Evolutionary conservation across 2,329 filamentous ascomycete species (phyloP).

Genomic region (Cyphellophora attinorum): DNA sequence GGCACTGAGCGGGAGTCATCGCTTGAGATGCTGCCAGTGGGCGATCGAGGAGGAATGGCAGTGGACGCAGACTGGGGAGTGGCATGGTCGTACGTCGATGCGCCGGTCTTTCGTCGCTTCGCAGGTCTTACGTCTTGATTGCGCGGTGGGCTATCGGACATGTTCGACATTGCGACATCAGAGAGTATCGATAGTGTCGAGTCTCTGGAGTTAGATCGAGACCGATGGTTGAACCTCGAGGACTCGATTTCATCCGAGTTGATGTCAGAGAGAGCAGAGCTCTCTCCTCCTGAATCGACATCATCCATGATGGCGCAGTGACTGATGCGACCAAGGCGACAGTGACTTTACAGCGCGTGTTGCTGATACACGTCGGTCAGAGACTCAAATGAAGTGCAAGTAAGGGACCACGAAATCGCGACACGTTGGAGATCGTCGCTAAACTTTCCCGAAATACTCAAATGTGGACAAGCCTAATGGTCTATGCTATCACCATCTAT

Average conservation of each 20-base stretch:
- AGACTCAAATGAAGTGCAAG: too few relatives aligned
- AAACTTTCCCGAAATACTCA: too few relatives aligned
- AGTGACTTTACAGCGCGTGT: too few relatives aligned
- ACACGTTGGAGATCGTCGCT: too few relatives aligned
- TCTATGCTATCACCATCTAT: too few relatives aligned
- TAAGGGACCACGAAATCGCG: too few relatives aligned
- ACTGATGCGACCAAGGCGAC: too few relatives aligned
- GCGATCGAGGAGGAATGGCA: conserved; percentile 32
- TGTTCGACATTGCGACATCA: conserved; percentile 16
- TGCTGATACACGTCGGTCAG: too few relatives aligned
- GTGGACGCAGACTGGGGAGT: conserved; percentile 35
- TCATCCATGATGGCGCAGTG: conserved; percentile 26
- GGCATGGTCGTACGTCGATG: conserved; percentile 36
- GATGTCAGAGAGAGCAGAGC: conserved; percentile 55
- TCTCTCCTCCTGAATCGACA: conserved; percentile 35
- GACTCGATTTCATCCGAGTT: conserved; percentile 56
- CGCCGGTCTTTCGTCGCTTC: conserved; percentile 38
- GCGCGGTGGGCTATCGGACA: conserved; percentile 16
- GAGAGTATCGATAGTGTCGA: conserved; percentile 24
- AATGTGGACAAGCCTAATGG: too few relatives aligned
- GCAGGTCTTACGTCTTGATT: conserved; percentile 34
- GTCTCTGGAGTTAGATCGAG: conserved; percentile 29
- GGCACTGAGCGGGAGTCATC: conserved; percentile 83
- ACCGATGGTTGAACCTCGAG: conserved; percentile 42
- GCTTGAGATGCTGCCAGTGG: conserved; percentile 66